Conservation (phyloP, 345 rosid genomes). For the Populus davidiana region DNA sequence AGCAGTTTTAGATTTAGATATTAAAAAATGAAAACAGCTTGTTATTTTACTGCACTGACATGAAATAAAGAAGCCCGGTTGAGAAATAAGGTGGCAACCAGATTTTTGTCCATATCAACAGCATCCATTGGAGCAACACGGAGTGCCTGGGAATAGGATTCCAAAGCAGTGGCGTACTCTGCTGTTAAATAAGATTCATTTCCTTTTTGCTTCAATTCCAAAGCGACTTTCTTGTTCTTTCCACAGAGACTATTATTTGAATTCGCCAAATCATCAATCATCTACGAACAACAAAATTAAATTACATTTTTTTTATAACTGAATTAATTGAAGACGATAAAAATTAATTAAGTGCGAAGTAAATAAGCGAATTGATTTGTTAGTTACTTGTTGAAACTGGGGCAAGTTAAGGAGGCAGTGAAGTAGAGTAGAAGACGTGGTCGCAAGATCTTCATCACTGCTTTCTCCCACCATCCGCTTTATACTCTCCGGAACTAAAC, state of each 20-base stretch:
- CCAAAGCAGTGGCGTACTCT: conserved; percentile 45
- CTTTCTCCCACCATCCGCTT: conserved; percentile 39
- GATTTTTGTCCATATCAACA: conserved; percentile 55
- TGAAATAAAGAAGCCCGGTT: conserved; percentile 68
- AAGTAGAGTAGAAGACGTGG: conserved; percentile 51
- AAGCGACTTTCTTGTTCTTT: conserved; percentile 54
- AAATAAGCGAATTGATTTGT: neutral
- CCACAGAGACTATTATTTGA: conserved; percentile 46
- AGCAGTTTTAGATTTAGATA: too few species aligned
- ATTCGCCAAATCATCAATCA: conserved; percentile 52
- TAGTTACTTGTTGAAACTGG: conserved; percentile 51
- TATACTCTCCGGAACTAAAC: conserved; percentile 47
- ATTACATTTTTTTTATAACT: neutral
- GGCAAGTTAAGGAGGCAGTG: conserved; percentile 43
- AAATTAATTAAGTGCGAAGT: neutral
- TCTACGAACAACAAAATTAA: conserved; percentile 20
- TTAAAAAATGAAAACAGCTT: neutral
- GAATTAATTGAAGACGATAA: neutral
- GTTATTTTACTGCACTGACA: conserved; percentile 25
- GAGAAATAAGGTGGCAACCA: conserved; percentile 63
- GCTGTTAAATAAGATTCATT: conserved; percentile 47
- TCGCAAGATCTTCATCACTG: conserved; percentile 43
- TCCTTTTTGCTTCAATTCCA: conserved; percentile 61
- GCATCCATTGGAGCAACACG: conserved; percentile 61
- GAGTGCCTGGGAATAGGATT: conserved; percentile 71